These are phyloP conservation scores for Talaromyces sp. DNA, from an alignment of 2,329 filamentous ascomycete species.

Conservation along the genomic window DNA sequence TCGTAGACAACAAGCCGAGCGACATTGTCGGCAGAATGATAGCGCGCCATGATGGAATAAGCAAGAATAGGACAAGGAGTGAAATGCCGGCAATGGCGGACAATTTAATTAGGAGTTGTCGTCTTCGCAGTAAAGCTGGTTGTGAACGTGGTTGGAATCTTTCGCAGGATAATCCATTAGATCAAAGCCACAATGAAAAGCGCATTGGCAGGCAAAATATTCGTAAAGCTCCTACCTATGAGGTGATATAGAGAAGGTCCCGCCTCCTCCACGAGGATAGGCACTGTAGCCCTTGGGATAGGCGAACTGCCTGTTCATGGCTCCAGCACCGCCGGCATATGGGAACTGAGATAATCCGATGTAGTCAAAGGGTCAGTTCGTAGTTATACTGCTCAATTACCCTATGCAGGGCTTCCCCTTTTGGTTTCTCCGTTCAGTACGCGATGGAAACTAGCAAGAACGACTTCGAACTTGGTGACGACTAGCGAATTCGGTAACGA, in stretches of 20 bases:
- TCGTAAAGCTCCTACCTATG: conserved; percentile 61
- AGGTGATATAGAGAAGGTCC: conserved; percentile 78
- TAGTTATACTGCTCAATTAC: not conserved
- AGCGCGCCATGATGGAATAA: conserved; percentile 70
- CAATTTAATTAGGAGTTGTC: conserved; percentile 66
- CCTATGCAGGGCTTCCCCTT: not conserved
- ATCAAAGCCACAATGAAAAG: not conserved
- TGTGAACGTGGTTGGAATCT: conserved; percentile 83
- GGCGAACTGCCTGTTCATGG: conserved; percentile 84
- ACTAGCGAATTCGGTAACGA: not conserved
- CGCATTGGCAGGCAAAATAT: not conserved
- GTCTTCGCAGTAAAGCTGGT: conserved; percentile 66
- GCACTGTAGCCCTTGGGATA: conserved; percentile 69
- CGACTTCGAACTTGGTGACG: not conserved
- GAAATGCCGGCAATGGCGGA: conserved; percentile 52
- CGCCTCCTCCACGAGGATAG: conserved; percentile 64
- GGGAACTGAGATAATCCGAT: conserved; percentile 7
- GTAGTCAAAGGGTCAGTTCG: not conserved
- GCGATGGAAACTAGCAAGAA: not conserved
- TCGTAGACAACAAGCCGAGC: conserved; percentile 63
- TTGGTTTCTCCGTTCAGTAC: not conserved
- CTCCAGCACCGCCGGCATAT: conserved; percentile 38
- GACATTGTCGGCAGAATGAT: conserved; percentile 58
- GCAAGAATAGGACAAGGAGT: conserved; percentile 59
- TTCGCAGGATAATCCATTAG: not conserved